These are phyloP conservation scores for Euphorbia schlechtendalii DNA, from an alignment of 441 rosid genomes.

Conservation along the genomic window DNA sequence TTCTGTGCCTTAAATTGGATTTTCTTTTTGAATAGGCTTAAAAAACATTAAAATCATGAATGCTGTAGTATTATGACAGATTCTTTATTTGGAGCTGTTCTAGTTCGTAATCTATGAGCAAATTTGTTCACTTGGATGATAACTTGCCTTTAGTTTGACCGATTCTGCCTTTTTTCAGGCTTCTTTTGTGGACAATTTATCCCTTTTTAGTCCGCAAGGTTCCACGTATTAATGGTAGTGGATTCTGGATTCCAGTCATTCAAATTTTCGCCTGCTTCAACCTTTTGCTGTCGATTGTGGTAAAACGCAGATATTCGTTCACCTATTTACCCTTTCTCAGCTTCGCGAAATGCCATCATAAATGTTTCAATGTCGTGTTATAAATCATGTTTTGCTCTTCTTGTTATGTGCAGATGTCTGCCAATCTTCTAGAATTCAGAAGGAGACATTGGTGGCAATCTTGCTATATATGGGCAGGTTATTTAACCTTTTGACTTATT, in stretches of 20 bases:
- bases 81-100: neutral
- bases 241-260: constrained; percentile 84
- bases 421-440: constrained; percentile 36
- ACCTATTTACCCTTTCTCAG: constrained; percentile 3
- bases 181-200: constrained; percentile 43
- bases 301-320: constrained; percentile 19
- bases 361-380: constrained; percentile 6
- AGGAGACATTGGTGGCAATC: constrained; percentile 61
- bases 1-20: neutral
- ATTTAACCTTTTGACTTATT: constrained; percentile 11
- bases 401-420: constrained; percentile 47
- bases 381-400: neutral
- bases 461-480: constrained; percentile 94
- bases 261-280: constrained; percentile 75
- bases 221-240: constrained; percentile 64
- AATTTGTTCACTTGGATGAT: neutral
- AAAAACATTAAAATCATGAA: neutral
- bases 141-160: neutral
- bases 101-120: neutral
- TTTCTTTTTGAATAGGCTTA: neutral
- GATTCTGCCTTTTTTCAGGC: constrained; percentile 42
- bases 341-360: constrained; percentile 4
- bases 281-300: constrained; percentile 61
- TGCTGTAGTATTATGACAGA: neutral
- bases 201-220: constrained; percentile 63